Evolutionary conservation across 495 filamentous ascomycete species (phyloP).

Genomic region (Stereocaulon alpinum): DNA sequence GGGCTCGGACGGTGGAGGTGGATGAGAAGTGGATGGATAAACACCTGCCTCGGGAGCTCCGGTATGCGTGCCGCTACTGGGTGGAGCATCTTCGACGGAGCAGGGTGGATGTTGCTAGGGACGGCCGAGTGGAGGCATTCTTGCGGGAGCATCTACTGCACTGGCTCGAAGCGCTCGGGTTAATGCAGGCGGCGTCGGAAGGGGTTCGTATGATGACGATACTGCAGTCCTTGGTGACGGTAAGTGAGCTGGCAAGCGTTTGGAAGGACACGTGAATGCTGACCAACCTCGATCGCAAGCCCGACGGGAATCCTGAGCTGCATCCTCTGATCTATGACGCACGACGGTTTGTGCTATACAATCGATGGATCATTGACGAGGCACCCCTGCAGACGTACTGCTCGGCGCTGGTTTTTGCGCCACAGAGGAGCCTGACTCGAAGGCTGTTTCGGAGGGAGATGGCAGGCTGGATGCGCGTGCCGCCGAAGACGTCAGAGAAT

Average conservation of each 20-base stretch:
- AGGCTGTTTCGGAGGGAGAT: slow-evolving; percentile 4
- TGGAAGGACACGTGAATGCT: not conserved
- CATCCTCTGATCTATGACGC: slow-evolving; percentile 5
- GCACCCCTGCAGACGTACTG: slow-evolving; percentile 25
- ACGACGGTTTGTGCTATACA: slow-evolving; percentile 13
- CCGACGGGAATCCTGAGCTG: not conserved
- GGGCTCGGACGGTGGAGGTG: slow-evolving; percentile 17
- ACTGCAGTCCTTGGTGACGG: not conserved
- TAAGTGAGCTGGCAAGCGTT: slow-evolving; percentile 8
- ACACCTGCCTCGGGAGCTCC: slow-evolving; percentile 20
- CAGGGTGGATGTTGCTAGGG: slow-evolving; percentile 8
- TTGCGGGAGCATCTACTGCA: slow-evolving; percentile 17
- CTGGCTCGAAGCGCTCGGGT: slow-evolving; percentile 21
- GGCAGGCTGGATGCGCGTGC: slow-evolving; percentile 26
- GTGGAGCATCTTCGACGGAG: slow-evolving; percentile 24
- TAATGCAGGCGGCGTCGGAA: slow-evolving; percentile 14
- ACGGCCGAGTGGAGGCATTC: slow-evolving; percentile 16
- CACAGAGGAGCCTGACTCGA: slow-evolving; percentile 20
- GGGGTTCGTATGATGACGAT: not conserved
- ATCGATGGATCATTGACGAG: slow-evolving; percentile 18
- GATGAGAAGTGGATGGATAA: slow-evolving; percentile 17
- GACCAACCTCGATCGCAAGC: not conserved
- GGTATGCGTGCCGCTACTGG: slow-evolving; percentile 29
- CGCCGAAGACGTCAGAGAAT: slow-evolving; percentile 16
- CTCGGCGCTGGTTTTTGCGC: slow-evolving; percentile 26